Evolutionary conservation across 768 basidiomycete species (phyloP).

Genomic region (Ephemerocybe angulata): DNA sequence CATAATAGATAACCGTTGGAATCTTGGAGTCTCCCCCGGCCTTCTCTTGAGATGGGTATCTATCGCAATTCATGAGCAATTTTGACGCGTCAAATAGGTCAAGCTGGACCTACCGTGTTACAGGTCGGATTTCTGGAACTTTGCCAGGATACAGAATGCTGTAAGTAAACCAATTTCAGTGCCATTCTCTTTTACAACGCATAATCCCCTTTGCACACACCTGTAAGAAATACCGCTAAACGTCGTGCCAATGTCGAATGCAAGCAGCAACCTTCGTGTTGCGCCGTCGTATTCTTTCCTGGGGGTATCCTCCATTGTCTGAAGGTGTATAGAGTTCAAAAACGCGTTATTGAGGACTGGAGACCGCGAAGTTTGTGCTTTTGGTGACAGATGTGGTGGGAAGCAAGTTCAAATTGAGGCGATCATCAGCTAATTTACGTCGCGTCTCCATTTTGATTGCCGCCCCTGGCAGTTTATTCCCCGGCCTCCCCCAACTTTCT

Average conservation of each 20-base stretch:
- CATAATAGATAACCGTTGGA: slow-evolving; percentile 13
- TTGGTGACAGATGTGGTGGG: neutral
- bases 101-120: neutral
- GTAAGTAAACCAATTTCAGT: neutral
- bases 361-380: neutral
- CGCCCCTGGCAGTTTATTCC: too few species aligned
- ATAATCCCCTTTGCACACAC: slow-evolving; percentile 2
- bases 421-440: neutral
- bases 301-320: too few species aligned
- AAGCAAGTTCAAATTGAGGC: neutral
- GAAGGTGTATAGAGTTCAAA: neutral
- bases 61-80: slow-evolving; percentile 7
- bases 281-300: slow-evolving; percentile 7
- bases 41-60: neutral
- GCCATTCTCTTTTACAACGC: neutral
- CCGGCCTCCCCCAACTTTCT: too few species aligned
- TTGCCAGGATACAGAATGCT: slow-evolving; percentile 25
- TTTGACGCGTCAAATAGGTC: slow-evolving; percentile 17
- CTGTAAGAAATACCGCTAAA: slow-evolving; percentile 14
- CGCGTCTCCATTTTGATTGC: too few species aligned
- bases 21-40: slow-evolving; percentile 15
- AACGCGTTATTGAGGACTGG: neutral
- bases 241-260: slow-evolving; percentile 14
- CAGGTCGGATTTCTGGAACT: slow-evolving; percentile 11
- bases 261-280: slow-evolving; percentile 10